A percentile compares a stretch with the other conserved stretches of the same genome.
These are phyloP conservation scores for Boeremia exigua DNA, from an alignment of 2,329 filamentous ascomycete genomes.

Conservation along the genomic window DNA sequence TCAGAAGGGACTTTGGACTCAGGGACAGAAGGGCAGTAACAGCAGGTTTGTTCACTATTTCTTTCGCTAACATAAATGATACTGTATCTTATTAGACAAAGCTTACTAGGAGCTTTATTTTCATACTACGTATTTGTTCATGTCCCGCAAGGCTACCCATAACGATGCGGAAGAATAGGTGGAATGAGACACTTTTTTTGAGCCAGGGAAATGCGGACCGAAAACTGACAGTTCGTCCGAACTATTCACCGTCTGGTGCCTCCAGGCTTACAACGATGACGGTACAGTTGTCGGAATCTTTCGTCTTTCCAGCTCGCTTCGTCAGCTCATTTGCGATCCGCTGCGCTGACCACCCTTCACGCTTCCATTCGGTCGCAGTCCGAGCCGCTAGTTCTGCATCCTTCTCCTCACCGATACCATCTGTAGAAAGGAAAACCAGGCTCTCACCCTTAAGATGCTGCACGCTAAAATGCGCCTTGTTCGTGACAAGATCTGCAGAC, in stretches of 20 bases:
- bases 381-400: constrained; percentile 27
- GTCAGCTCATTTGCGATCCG: constrained; percentile 28
- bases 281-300: constrained; percentile 32
- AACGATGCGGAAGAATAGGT: not conserved
- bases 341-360: constrained; percentile 19
- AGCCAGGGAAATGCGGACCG: not conserved
- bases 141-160: too few relatives aligned
- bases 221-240: not conserved
- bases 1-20: too few relatives aligned
- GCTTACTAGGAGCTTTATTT: too few relatives aligned
- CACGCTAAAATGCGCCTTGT: constrained; percentile 30
- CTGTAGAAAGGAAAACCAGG: constrained; percentile 29
- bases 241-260: not conserved
- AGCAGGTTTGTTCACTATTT: too few relatives aligned
- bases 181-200: not conserved
- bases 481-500: constrained; percentile 29
- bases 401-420: constrained; percentile 29
- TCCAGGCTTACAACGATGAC: constrained; percentile 23
- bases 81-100: too few relatives aligned
- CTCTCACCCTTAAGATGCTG: constrained; percentile 25
- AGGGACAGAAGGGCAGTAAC: too few relatives aligned
- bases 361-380: constrained; percentile 24
- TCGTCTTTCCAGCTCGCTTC: constrained; percentile 18
- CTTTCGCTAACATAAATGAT: too few relatives aligned
- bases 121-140: too few relatives aligned